phyloP scores from a whole-genome alignment of 2,329 filamentous ascomycete genomes.

The Dendrostoma leiphaemia region DNA sequence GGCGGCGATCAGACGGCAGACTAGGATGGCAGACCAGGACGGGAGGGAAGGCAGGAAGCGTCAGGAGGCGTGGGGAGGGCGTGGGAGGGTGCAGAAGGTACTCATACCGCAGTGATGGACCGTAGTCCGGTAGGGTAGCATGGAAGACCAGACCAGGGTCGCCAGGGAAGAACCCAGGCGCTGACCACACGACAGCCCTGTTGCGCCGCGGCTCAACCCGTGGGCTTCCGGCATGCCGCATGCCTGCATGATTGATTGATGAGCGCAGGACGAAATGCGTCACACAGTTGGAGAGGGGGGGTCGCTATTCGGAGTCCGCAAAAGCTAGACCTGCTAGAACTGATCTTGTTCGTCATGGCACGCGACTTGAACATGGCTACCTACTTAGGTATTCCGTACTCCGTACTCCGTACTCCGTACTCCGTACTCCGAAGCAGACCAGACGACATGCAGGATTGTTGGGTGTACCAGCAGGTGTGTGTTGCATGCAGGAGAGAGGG shows the following conservation, averaged over 20 bases:
- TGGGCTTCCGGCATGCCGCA: slow-evolving; percentile 10
- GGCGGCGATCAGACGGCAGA: no score
- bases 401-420: background rate
- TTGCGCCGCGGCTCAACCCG: slow-evolving; percentile 13
- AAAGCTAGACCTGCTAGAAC: no score
- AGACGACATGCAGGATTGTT: no score
- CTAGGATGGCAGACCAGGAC: no score
- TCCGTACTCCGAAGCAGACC: background rate
- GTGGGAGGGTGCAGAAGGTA: no score
- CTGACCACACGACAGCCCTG: background rate
- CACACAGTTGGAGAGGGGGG: background rate
- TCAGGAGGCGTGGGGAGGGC: no score
- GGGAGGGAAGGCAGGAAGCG: no score
- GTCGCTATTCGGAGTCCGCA: background rate
- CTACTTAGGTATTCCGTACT: background rate
- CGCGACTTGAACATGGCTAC: background rate
- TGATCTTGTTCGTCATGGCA: background rate
- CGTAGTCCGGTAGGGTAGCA: background rate
- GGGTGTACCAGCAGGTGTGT: no score
- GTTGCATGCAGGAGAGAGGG: no score
- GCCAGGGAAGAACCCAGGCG: slow-evolving; percentile 9
- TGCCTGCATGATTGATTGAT: slow-evolving; percentile 14
- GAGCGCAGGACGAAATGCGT: no score
- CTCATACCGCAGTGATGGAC: no score
- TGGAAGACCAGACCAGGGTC: background rate